Conservation (phyloP, 2,329 filamentous ascomycete genomes). For the Epichloe sp. region DNA sequence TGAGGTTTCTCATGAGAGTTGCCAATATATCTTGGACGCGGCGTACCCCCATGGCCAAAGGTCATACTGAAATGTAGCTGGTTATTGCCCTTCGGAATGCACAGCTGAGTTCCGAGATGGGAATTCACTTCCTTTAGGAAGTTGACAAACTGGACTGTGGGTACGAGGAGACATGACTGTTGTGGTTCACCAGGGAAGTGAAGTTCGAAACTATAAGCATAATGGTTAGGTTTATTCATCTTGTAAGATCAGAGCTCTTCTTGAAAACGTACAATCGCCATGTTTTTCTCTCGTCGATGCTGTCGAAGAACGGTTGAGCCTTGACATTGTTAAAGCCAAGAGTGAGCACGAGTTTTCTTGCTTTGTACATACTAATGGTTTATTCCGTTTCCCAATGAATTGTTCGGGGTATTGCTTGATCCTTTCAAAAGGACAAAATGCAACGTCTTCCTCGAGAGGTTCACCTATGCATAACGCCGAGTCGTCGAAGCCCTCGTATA, state of each 20-base stretch:
- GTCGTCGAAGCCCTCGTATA: constrained; percentile 10
- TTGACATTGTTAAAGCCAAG: constrained; percentile 8
- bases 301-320: constrained; percentile 39
- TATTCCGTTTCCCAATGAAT: constrained; percentile 43
- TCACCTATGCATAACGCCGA: constrained; percentile 14
- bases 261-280: constrained; percentile 61
- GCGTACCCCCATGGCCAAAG: constrained; percentile 48
- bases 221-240: neutral
- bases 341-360: neutral
- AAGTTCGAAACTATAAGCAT: constrained; percentile 48
- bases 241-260: neutral
- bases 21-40: constrained; percentile 51
- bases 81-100: constrained; percentile 40
- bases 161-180: constrained; percentile 53
- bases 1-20: constrained; percentile 13
- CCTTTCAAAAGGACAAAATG: constrained; percentile 38
- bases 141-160: constrained; percentile 48
- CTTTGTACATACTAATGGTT: constrained; percentile 25
- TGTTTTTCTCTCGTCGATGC: constrained; percentile 41
- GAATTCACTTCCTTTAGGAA: constrained; percentile 54
- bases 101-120: constrained; percentile 38
- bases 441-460: constrained; percentile 11
- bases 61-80: constrained; percentile 43
- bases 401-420: constrained; percentile 45
- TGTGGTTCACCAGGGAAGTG: constrained; percentile 34